These are phyloP conservation scores for Mrakia blollopis DNA, from an alignment of 768 basidiomycete genomes.

Conservation along the genomic window DNA sequence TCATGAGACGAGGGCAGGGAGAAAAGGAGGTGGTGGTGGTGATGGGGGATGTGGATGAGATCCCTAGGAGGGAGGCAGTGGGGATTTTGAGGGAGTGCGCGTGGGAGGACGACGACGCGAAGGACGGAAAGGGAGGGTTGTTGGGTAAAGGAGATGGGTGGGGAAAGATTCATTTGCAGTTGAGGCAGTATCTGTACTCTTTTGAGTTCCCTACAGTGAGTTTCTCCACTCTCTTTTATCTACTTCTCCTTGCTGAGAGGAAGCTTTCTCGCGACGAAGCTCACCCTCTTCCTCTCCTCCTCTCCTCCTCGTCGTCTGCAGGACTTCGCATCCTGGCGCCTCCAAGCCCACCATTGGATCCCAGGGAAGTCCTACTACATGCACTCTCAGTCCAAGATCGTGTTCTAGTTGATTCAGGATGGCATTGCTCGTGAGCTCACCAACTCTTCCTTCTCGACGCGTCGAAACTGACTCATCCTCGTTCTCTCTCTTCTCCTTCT, in stretches of 20 bases:
- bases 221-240: slow-evolving; percentile 32
- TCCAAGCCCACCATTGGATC: slow-evolving; percentile 53
- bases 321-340: slow-evolving; percentile 49
- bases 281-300: background rate
- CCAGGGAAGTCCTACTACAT: slow-evolving; percentile 47
- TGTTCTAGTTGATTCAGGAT: slow-evolving; percentile 60
- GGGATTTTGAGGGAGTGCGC: slow-evolving; percentile 50
- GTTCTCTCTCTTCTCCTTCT: background rate
- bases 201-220: slow-evolving; percentile 56
- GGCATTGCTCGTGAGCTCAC: slow-evolving; percentile 53
- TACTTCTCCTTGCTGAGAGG: too few species aligned
- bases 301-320: background rate
- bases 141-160: background rate
- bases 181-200: slow-evolving; percentile 60
- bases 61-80: slow-evolving; percentile 55
- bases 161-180: slow-evolving; percentile 55
- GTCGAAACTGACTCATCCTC: slow-evolving; percentile 38
- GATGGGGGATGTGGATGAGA: slow-evolving; percentile 62
- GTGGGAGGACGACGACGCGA: slow-evolving; percentile 42
- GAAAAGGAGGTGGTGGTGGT: slow-evolving; percentile 47
- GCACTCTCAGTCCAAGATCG: slow-evolving; percentile 52
- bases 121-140: background rate
- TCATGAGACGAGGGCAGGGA: slow-evolving; percentile 37
- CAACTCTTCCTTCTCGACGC: background rate
- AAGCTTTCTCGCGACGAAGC: too few species aligned